Conservation (phyloP, 2,329 filamentous ascomycete genomes). For the Pezicula rhizophila region DNA sequence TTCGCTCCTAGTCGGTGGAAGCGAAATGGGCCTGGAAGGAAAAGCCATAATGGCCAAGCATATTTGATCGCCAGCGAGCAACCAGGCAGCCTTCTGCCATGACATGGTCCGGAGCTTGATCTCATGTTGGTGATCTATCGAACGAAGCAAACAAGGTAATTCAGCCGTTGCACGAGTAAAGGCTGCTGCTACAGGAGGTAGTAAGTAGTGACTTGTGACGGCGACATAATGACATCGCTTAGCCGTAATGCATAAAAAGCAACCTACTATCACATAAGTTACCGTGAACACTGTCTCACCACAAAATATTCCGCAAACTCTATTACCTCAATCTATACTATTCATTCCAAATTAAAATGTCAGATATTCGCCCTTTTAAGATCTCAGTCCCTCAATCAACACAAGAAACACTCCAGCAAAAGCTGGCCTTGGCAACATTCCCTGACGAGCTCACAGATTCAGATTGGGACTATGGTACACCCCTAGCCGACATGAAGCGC, state of each 20-base stretch:
- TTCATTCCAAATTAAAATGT: not conserved
- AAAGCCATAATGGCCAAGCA: conserved; percentile 46
- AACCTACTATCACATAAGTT: too few relatives aligned
- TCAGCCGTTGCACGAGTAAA: too few relatives aligned
- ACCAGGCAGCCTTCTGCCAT: conserved; percentile 44
- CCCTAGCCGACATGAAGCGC: conserved; percentile 6
- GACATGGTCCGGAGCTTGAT: conserved; percentile 48
- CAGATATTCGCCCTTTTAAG: conserved; percentile 2
- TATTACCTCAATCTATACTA: too few relatives aligned
- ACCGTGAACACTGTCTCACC: too few relatives aligned
- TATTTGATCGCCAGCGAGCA: conserved; percentile 42
- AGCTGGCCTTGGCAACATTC: conserved; percentile 6
- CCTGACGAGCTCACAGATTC: conserved; percentile 7
- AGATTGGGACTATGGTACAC: conserved; percentile 7
- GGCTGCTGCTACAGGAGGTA: too few relatives aligned
- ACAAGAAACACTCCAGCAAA: conserved; percentile 2
- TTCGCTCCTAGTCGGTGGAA: too few relatives aligned
- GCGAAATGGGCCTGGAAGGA: too few relatives aligned
- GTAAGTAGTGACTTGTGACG: too few relatives aligned
- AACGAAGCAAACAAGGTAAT: not conserved
- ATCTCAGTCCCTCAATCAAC: conserved; percentile 4
- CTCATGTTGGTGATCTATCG: conserved; percentile 39
- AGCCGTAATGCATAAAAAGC: too few relatives aligned
- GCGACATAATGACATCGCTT: too few relatives aligned
- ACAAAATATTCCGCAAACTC: too few relatives aligned